phyloP scores from a whole-genome alignment of 108 stramenopile species.

The Cylindrotheca closterium region DNA sequence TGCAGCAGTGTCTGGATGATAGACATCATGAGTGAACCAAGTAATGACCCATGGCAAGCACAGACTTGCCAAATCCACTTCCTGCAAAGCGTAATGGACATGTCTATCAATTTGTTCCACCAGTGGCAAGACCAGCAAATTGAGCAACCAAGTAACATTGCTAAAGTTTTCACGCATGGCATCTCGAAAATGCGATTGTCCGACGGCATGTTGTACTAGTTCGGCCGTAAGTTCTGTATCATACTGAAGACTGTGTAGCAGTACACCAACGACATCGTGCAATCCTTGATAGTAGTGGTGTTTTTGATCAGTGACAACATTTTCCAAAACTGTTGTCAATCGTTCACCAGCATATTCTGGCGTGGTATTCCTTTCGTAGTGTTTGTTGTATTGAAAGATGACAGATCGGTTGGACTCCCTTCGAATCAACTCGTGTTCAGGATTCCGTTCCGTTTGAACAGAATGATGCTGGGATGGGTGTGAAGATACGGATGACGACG shows the following conservation, averaged over 20 bases:
- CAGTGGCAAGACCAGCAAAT: constrained; percentile 25
- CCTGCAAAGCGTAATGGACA: constrained; percentile 29
- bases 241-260: constrained; percentile 49
- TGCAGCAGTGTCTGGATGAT: constrained; percentile 60
- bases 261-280: constrained; percentile 47
- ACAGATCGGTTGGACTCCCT: constrained; percentile 37
- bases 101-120: constrained; percentile 29
- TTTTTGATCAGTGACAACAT: constrained; percentile 10
- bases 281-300: constrained; percentile 48
- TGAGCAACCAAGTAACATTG: constrained; percentile 30
- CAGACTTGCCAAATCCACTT: constrained; percentile 15
- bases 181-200: constrained; percentile 38
- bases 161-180: constrained; percentile 42
- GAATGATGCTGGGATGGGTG: background rate
- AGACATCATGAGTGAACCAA: constrained; percentile 90
- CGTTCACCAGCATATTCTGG: constrained; percentile 23
- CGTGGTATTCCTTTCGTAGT: background rate
- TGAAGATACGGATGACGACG: background rate
- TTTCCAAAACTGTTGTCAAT: constrained; percentile 25
- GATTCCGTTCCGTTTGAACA: constrained; percentile 13
- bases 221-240: constrained; percentile 20
- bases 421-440: constrained; percentile 31
- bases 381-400: constrained; percentile 29
- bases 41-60: constrained; percentile 81
- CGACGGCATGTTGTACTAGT: constrained; percentile 21